Evolutionary conservation across 176 grass and related monocot genomes (phyloP).

Genomic region (Puya raimondii): DNA sequence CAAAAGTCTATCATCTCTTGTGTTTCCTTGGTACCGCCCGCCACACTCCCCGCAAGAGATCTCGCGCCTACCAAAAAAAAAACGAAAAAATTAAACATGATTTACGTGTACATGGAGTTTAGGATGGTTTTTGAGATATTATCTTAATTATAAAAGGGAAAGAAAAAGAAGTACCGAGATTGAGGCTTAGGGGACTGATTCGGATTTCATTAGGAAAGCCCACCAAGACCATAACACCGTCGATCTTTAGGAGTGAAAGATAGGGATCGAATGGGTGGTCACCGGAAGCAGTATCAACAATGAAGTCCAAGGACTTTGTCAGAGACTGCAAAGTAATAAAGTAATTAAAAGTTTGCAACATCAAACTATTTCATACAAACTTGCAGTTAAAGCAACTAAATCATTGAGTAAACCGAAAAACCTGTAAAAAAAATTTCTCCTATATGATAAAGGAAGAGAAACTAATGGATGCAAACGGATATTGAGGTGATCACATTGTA

Average conservation of each 20-base stretch:
- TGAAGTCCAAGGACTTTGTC: slow-evolving; percentile 59
- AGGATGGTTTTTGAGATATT: too few species aligned
- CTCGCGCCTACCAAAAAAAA: slow-evolving; percentile 26
- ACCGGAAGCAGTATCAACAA: slow-evolving; percentile 61
- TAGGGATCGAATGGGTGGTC: slow-evolving; percentile 79
- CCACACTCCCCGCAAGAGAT: slow-evolving; percentile 44
- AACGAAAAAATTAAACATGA: too few species aligned
- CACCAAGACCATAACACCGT: slow-evolving; percentile 47
- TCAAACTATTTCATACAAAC: not conserved
- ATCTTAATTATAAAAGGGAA: not conserved
- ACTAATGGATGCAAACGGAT: not conserved
- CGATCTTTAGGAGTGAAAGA: slow-evolving; percentile 56
- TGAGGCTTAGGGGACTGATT: slow-evolving; percentile 47
- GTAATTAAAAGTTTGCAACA: not conserved
- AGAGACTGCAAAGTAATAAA: slow-evolving; percentile 35
- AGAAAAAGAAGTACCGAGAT: slow-evolving; percentile 31
- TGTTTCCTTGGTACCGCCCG: slow-evolving; percentile 50
- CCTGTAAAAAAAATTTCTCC: too few species aligned
- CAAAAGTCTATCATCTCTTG: slow-evolving; percentile 64
- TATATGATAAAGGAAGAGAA: not conserved
- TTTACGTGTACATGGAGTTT: too few species aligned
- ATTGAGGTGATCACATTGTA: not conserved
- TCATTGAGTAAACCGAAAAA: too few species aligned
- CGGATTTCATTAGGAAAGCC: slow-evolving; percentile 62
- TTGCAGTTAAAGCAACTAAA: too few species aligned